Evolutionary conservation across 352 stramenopile genomes (phyloP), one percentile per base, ranked within the genome.

Genomic region (Thraustochytrium striatum): DNA sequence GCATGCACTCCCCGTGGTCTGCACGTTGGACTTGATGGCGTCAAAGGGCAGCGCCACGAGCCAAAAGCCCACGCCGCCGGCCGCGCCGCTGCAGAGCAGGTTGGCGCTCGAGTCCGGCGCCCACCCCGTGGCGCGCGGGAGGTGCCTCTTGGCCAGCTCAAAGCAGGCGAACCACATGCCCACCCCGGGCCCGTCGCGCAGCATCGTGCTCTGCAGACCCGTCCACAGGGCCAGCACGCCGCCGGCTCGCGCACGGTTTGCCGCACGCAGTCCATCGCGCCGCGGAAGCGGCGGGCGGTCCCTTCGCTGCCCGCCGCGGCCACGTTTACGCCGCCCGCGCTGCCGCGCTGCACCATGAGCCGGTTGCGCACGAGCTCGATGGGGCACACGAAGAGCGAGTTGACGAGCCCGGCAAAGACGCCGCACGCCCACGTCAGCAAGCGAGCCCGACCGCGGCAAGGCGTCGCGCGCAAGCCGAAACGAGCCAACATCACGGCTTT

Each of bases 401-500:
- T 84, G 25, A 83, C 44, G 30, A 32, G 35, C 13, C 81, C 81
- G 19, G 75, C 62, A 47, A 84, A 53, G 39, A 3, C 72, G 50
- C 79, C 79, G 53, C 72, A 79, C 2, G 57, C 36, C 16, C 25
- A 75, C 5, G 65, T 38, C 3, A 33, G 59, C 21, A 3, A 21
- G 5, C 50, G 59, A 5, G 53, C 35, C 59, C 53, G 33, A 8
- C 32, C 36, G n/a, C 41, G 59, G 1, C 13, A 9, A 38, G 25
- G 21, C 16, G 59, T 38, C 59, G 44, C 59, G 11, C 59, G 59
- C 16, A 55, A 28, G 11, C 41, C 53, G 35, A 72, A 72, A 16
- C 85, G 90, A 33, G 88, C 92, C 81, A 94, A 94, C 81, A 94
- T 94, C 61, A 94, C 88, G 41, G 89, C 89, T 81, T 94, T 94